phyloP scores from a whole-genome alignment of 1,284 basidiomycete species.

The Ceratobasidium sp. region DNA sequence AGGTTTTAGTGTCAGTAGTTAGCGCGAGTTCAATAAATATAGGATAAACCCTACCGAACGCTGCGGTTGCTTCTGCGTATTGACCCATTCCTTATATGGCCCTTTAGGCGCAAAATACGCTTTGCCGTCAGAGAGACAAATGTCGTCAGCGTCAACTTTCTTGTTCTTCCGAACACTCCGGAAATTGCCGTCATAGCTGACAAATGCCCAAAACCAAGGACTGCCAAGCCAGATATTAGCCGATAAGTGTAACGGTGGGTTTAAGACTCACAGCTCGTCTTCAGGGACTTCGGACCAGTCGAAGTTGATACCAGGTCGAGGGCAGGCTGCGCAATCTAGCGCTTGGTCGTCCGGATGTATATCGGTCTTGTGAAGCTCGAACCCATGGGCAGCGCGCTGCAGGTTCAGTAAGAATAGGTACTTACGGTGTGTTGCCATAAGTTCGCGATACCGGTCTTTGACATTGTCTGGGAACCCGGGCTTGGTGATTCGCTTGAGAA shows the following conservation, averaged over 20 bases:
- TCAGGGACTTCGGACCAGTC: conserved; percentile 2
- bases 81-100: conserved; percentile 4
- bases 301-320: conserved; percentile 31
- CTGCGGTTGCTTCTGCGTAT: background rate
- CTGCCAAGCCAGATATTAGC: background rate
- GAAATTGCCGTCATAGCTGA: conserved; percentile 33
- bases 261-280: conserved; percentile 6
- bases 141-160: conserved; percentile 9
- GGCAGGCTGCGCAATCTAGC: conserved; percentile 22
- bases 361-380: conserved; percentile 3
- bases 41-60: background rate
- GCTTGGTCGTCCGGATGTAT: conserved; percentile 19
- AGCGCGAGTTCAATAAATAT: background rate
- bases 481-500: conserved; percentile 3
- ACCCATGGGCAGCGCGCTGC: background rate
- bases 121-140: background rate
- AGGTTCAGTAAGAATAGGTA: conserved; percentile 9
- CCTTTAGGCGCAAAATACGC: conserved; percentile 13
- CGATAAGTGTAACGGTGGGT: no score
- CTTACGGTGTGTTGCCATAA: conserved; percentile 8
- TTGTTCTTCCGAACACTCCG: conserved; percentile 30
- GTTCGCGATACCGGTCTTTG: conserved; percentile 30
- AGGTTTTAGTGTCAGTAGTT: background rate
- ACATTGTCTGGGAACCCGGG: conserved; percentile 15
- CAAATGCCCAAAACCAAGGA: background rate